These are phyloP conservation scores for Scheffersomyces illinoinensis DNA, from an alignment of 1,139 yeast genomes.

Conservation along the genomic window DNA sequence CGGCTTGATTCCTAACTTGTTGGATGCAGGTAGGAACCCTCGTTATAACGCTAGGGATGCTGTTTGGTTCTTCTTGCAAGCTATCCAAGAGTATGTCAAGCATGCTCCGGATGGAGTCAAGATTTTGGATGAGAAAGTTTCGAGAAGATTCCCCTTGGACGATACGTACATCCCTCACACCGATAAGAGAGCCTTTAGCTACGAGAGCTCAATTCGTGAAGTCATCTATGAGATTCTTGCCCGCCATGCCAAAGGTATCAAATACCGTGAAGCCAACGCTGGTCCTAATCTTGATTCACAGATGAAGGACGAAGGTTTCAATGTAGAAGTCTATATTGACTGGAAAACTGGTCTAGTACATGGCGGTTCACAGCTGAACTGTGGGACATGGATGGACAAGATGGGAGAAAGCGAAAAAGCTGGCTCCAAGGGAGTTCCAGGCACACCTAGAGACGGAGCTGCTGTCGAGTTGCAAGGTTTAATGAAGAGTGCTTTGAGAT, in stretches of 20 bases:
- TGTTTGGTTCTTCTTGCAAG: constrained; percentile 90
- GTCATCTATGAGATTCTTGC: constrained; percentile 76
- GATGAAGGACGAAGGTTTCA: constrained; percentile 91
- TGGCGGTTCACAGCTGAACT: constrained; percentile 90
- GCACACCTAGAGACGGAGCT: constrained; percentile 97
- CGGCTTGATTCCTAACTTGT: constrained; percentile 88
- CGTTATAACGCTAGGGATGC: constrained; percentile 97
- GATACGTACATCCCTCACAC: constrained; percentile 73
- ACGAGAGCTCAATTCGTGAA: constrained; percentile 70
- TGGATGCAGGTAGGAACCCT: constrained; percentile 93
- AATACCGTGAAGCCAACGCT: constrained; percentile 93
- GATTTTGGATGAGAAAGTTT: constrained; percentile 70
- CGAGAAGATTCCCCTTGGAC: constrained; percentile 86
- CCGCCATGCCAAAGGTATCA: constrained; percentile 87
- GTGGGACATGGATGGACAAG: constrained; percentile 99
- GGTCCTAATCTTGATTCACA: constrained; percentile 86
- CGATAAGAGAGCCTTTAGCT: constrained; percentile 74
- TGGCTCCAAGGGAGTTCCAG: constrained; percentile 85
- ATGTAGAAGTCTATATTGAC: constrained; percentile 77
- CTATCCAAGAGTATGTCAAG: constrained; percentile 76
- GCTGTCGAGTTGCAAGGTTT: constrained; percentile 91
- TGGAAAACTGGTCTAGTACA: constrained; percentile 86
- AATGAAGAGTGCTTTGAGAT: constrained; percentile 78
- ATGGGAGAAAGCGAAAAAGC: constrained; percentile 95
- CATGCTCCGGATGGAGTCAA: constrained; percentile 68